These are phyloP conservation scores for Paramecium bursaria DNA, from an alignment of 73 alveolate species.

Conservation along the genomic window DNA sequence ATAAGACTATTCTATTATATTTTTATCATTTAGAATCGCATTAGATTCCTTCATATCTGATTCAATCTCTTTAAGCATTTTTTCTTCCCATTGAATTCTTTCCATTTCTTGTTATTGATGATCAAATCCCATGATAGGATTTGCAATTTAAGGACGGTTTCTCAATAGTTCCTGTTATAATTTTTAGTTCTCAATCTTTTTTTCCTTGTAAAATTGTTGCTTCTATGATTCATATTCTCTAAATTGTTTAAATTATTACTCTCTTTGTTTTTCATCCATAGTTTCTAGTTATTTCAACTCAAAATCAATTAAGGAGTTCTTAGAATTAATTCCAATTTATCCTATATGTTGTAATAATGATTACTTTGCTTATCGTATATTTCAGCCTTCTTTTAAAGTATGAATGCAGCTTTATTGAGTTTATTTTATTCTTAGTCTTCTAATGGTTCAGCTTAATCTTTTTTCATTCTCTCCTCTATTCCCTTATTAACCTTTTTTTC, in stretches of 20 bases:
- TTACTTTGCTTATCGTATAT: slow-evolving; percentile 7
- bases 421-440: slow-evolving; percentile 30
- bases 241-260: not conserved
- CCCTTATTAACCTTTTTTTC: slow-evolving; percentile 35
- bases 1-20: slow-evolving; percentile 15
- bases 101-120: slow-evolving; percentile 39
- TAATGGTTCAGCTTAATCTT: not conserved
- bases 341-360: not conserved
- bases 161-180: not conserved
- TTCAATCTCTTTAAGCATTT: slow-evolving; percentile 44
- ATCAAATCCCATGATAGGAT: slow-evolving; percentile 18
- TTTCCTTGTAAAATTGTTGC: slow-evolving; percentile 11
- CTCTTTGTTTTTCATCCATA: slow-evolving; percentile 14
- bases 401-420: not conserved
- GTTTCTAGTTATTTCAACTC: slow-evolving; percentile 13
- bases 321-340: not conserved
- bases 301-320: slow-evolving; percentile 30
- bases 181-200: slow-evolving; percentile 1
- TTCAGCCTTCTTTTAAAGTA: not conserved
- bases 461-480: slow-evolving; percentile 43
- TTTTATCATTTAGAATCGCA: slow-evolving; percentile 2
- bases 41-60: slow-evolving; percentile 32
- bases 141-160: slow-evolving; percentile 34
- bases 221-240: slow-evolving; percentile 24
- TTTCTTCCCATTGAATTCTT: slow-evolving; percentile 51